A percentile compares a stretch with the other conserved stretches of the same genome.
phyloP scores from a whole-genome alignment of 2,329 filamentous ascomycete genomes.

The Fusarium transvaalense region DNA sequence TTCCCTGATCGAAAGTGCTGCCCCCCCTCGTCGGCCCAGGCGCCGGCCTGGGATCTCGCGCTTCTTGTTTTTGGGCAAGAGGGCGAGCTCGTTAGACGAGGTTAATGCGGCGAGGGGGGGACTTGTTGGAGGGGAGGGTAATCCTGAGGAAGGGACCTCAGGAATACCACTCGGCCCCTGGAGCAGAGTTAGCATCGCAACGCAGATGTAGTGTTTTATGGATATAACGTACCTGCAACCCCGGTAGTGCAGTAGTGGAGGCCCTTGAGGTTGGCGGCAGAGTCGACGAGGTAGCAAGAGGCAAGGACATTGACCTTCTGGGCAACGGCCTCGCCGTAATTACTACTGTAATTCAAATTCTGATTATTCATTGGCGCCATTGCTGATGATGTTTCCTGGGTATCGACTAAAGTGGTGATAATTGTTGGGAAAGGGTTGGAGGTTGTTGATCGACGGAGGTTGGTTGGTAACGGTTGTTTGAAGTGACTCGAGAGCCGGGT shows the following conservation, averaged over 20 bases:
- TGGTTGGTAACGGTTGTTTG: conserved; percentile 19
- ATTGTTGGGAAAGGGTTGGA: conserved; percentile 15
- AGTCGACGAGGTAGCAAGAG: conserved; percentile 89
- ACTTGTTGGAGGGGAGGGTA: conserved; percentile 87
- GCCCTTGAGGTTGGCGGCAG: conserved; percentile 78
- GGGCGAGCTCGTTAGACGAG: conserved; percentile 74
- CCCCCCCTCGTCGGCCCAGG: conserved; percentile 81
- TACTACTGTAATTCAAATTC: conserved; percentile 78
- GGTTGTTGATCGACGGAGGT: conserved; percentile 28
- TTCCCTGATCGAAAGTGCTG: conserved; percentile 96
- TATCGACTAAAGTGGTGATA: conserved; percentile 39
- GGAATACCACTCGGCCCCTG: conserved; percentile 93
- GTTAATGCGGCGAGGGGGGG: conserved; percentile 86
- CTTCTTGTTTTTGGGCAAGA: conserved; percentile 69
- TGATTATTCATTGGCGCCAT: conserved; percentile 80
- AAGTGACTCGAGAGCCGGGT: conserved; percentile 8
- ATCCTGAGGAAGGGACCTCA: conserved; percentile 88
- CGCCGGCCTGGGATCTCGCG: conserved; percentile 57
- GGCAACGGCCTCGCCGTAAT: conserved; percentile 77
- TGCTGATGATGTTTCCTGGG: conserved; percentile 49
- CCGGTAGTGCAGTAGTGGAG: conserved; percentile 97
- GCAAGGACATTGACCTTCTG: conserved; percentile 83
- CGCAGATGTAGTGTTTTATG: neutral
- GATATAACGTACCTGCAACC: conserved; percentile 73
- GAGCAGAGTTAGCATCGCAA: conserved; percentile 32